Evolutionary conservation across 2,329 filamentous ascomycete species (phyloP), one percentile per base, ranked within the genome.

Genomic region (Stagonosporopsis vannaccii): DNA sequence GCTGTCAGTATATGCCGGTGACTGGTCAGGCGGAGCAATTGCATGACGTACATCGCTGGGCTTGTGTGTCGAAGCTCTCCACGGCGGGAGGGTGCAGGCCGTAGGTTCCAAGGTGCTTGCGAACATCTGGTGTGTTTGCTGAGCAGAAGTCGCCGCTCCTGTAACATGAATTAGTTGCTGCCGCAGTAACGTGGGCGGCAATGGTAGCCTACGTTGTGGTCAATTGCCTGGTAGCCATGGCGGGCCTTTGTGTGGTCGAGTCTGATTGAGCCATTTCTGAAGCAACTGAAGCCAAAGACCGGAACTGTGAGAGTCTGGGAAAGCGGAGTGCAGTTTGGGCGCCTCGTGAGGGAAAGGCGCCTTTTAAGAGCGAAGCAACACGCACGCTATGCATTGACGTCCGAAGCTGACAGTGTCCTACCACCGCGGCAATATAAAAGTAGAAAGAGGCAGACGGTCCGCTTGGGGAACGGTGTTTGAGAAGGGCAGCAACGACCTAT

Each of bases 41-140:
- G 40, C 19, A 20, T 20, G 28, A 67, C 75, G 68, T 61, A 82
- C 81, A 83, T 80, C 81, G 75, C 67, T 81, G 74, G 52, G 75
- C 74, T 70, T 84, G 82, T 36, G 76, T 72, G 58, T 82, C 79
- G 68, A 78, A 81, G 59, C 73, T 79, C 72, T 84, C 81, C 22
- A 82, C 74, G 30, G 73, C 76, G 13, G 82, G 82, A 47, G 82
- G 82, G 36, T 77, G 79, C 56, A 85, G 76, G 49, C 82, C 82
- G 66, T 84, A 82, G 33, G 82, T 83, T 48, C 75, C 76, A 40
- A 84, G 78, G 67, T 80, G 79, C 59, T 78, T 80, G 67, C 82
- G 78, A 48, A 81, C 77, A 64, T 82, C 79, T 60, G 77, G 72
- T 5, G 79, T 68, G 66, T 82, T 77, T 19, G 81, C 76, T 43